Conservation (phyloP, 192 early-diverging fungal genomes). For the Podila verticillata region DNA sequence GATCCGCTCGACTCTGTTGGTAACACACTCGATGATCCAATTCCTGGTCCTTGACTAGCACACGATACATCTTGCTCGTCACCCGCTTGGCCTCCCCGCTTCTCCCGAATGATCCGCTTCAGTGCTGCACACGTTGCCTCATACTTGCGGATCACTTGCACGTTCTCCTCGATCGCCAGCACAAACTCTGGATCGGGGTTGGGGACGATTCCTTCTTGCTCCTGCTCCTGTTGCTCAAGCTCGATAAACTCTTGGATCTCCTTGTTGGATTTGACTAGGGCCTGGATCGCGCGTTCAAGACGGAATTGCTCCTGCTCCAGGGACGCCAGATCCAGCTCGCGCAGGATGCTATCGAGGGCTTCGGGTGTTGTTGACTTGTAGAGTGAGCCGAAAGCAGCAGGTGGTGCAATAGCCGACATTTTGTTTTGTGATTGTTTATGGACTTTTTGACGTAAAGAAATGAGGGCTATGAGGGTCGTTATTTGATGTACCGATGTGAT, state of each 20-base stretch:
- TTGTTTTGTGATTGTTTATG: neutral
- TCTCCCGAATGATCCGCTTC: constrained; percentile 17
- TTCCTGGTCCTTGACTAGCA: neutral
- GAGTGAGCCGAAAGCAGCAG: constrained; percentile 24
- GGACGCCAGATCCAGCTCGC: constrained; percentile 30
- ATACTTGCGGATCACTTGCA: constrained; percentile 35
- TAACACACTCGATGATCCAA: no score
- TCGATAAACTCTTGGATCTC: constrained; percentile 44
- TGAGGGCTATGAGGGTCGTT: neutral
- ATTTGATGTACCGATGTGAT: neutral
- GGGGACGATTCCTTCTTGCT: neutral
- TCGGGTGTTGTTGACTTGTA: constrained; percentile 21
- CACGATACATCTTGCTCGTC: neutral
- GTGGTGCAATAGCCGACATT: constrained; percentile 26
- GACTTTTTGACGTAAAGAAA: neutral
- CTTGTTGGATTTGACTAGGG: constrained; percentile 34
- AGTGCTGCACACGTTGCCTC: constrained; percentile 19
- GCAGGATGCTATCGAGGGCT: constrained; percentile 23
- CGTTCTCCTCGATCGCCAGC: constrained; percentile 45
- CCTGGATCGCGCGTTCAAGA: constrained; percentile 31
- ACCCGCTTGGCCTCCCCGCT: neutral
- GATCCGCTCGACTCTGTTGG: no score
- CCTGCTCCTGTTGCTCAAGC: constrained; percentile 20
- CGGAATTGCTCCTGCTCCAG: constrained; percentile 33
- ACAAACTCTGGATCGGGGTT: constrained; percentile 47